These are phyloP conservation scores for Ceratocystis albifundus DNA, from an alignment of 2,329 filamentous ascomycete genomes.

Conservation along the genomic window DNA sequence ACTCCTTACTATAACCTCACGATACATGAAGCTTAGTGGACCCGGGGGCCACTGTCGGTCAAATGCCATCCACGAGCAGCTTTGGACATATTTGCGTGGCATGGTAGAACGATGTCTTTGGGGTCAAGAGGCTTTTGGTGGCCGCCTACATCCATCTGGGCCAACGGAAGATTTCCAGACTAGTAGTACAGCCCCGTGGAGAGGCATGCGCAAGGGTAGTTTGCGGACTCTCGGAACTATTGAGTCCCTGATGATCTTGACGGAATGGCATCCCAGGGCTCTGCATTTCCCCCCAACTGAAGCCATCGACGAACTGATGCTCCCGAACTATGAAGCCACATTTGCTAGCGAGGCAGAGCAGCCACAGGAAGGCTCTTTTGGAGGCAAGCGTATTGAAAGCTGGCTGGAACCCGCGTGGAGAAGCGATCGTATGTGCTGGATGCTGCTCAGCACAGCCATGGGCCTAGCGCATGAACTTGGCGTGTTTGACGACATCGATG, in stretches of 20 bases:
- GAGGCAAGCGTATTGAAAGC: conserved; percentile 77
- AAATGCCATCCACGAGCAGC: conserved; percentile 83
- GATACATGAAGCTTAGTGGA: conserved; percentile 69
- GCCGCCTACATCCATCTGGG: conserved; percentile 20
- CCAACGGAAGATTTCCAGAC: conserved; percentile 53
- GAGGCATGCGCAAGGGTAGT: conserved; percentile 62
- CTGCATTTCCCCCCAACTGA: conserved; percentile 86
- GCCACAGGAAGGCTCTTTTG: conserved; percentile 38
- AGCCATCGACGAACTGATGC: conserved; percentile 55
- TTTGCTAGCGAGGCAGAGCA: conserved; percentile 32
- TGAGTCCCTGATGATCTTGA: conserved; percentile 84
- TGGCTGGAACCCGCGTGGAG: conserved; percentile 96
- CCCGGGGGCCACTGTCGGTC: conserved; percentile 73
- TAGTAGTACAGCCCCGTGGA: conserved; percentile 58
- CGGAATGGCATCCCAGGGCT: conserved; percentile 92
- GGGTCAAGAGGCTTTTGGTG: conserved; percentile 88
- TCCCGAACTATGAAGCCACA: conserved; percentile 46
- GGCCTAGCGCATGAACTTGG: conserved; percentile 86
- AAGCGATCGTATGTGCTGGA: conserved; percentile 94
- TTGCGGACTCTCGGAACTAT: conserved; percentile 85
- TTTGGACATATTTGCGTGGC: conserved; percentile 86
- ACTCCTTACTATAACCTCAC: conserved; percentile 78
- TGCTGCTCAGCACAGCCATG: conserved; percentile 84
- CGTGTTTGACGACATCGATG: conserved; percentile 83
- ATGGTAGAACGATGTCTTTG: conserved; percentile 94